Evolutionary conservation across 1,284 basidiomycete genomes (phyloP).

Genomic region (Rhizoctonia solani): DNA sequence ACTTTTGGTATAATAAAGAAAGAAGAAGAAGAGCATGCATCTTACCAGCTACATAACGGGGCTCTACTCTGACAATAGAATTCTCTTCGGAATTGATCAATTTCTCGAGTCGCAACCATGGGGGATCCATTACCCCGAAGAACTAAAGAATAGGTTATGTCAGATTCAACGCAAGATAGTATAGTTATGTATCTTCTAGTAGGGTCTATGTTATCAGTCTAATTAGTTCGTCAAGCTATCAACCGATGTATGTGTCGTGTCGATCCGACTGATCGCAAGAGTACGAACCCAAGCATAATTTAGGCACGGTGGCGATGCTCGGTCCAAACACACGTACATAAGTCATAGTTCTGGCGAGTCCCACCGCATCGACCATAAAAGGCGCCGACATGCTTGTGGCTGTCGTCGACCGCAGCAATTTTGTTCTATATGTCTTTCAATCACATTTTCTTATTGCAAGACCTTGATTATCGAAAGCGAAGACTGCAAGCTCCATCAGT

Average conservation of each 20-base stretch:
- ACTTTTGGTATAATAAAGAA: not conserved
- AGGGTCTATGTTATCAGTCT: too few species aligned
- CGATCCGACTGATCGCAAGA: too few species aligned
- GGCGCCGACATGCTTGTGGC: not conserved
- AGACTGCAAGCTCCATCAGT: not conserved
- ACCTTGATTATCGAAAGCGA: slow-evolving; percentile 14
- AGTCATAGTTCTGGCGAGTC: too few species aligned
- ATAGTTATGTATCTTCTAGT: too few species aligned
- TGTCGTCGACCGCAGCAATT: not conserved
- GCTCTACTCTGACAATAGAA: slow-evolving; percentile 16
- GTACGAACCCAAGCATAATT: too few species aligned
- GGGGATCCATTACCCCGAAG: not conserved
- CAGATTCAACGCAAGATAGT: not conserved
- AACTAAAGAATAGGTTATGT: not conserved
- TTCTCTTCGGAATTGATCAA: not conserved
- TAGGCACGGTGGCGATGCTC: too few species aligned
- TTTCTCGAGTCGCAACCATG: slow-evolving; percentile 7
- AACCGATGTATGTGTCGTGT: too few species aligned
- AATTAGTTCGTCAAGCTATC: too few species aligned
- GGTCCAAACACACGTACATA: too few species aligned
- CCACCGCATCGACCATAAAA: not conserved
- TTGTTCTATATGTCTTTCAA: slow-evolving; percentile 8
- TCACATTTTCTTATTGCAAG: slow-evolving; percentile 14
- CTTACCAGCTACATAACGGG: slow-evolving; percentile 1
- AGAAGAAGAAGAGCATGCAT: not conserved